Evolutionary conservation across 176 grass and related monocot genomes (phyloP).

Genomic region (Avena eriantha): DNA sequence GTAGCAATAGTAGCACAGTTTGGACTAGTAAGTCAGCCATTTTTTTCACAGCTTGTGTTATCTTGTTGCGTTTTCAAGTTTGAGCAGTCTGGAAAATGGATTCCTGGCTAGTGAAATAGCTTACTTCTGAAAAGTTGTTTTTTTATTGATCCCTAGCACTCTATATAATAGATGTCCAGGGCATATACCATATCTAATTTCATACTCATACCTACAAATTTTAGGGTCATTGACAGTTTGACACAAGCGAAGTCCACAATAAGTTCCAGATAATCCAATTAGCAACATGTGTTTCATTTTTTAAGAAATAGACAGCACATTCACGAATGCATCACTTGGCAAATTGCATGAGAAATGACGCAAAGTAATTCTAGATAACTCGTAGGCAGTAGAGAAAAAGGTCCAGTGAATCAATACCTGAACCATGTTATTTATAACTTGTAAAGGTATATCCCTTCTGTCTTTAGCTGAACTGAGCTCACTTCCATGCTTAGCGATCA

Average conservation of each 20-base stretch:
- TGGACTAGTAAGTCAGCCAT: neutral
- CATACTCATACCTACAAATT: neutral
- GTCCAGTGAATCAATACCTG: slow-evolving; percentile 35
- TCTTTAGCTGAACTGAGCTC: slow-evolving; percentile 34
- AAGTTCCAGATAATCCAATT: slow-evolving; percentile 4
- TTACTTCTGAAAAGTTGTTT: neutral
- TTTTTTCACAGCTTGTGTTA: neutral
- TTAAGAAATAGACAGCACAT: slow-evolving; percentile 8
- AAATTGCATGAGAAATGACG: slow-evolving; percentile 12
- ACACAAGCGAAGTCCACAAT: neutral
- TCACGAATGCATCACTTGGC: neutral
- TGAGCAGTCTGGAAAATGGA: neutral
- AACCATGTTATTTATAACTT: slow-evolving; percentile 36
- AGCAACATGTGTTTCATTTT: neutral
- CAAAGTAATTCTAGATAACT: slow-evolving; percentile 5
- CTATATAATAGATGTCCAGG: neutral
- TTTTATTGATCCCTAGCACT: neutral
- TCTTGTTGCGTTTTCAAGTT: slow-evolving; percentile 18
- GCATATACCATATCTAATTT: neutral
- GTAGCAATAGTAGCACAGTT: neutral
- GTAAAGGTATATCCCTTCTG: slow-evolving; percentile 17
- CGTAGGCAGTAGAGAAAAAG: slow-evolving; percentile 7
- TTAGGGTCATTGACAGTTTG: neutral
- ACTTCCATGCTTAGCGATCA: slow-evolving; percentile 35
- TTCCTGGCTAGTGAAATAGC: neutral